Evolutionary conservation across 1,139 yeast species (phyloP).

Genomic region (Ogataea hybrid): DNA sequence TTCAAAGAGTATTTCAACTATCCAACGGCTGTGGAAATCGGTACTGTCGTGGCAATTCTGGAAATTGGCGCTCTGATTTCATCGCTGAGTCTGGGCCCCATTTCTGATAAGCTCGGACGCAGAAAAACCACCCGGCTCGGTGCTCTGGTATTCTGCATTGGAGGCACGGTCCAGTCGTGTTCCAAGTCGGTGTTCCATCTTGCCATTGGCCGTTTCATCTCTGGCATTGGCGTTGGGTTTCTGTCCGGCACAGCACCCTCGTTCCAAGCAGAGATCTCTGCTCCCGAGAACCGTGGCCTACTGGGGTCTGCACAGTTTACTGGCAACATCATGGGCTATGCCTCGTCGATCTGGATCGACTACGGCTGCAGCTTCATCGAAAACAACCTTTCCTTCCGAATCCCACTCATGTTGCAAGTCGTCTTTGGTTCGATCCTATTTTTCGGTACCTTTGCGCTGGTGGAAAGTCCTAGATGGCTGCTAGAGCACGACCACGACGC

Average conservation of each 20-base stretch:
- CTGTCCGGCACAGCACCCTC: conserved; percentile 95
- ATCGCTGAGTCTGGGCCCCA: conserved; percentile 73
- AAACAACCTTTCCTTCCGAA: conserved; percentile 66
- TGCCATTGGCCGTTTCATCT: conserved; percentile 71
- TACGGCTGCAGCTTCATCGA: conserved; percentile 68
- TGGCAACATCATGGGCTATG: conserved; percentile 85
- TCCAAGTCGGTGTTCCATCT: conserved; percentile 49
- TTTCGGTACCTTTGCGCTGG: conserved; percentile 72
- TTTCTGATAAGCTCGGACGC: conserved; percentile 74
- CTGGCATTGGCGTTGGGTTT: conserved; percentile 88
- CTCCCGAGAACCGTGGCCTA: conserved; percentile 85
- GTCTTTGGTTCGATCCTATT: conserved; percentile 68
- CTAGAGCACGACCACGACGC: conserved; percentile 85
- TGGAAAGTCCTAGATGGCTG: conserved; percentile 89
- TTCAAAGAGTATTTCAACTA: conserved; percentile 72
- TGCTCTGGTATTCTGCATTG: conserved; percentile 73
- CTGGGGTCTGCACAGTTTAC: conserved; percentile 92
- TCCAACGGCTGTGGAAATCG: conserved; percentile 67
- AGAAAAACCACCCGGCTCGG: conserved; percentile 80
- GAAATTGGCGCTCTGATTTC: conserved; percentile 85
- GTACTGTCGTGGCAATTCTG: conserved; percentile 80
- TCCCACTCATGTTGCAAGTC: conserved; percentile 76
- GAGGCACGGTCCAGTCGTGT: conserved; percentile 73
- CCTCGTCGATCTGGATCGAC: conserved; percentile 89
- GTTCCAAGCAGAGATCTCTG: conserved; percentile 88